Evolutionary conservation across 768 basidiomycete species (phyloP).

Genomic region (Naganishia onofrii): DNA sequence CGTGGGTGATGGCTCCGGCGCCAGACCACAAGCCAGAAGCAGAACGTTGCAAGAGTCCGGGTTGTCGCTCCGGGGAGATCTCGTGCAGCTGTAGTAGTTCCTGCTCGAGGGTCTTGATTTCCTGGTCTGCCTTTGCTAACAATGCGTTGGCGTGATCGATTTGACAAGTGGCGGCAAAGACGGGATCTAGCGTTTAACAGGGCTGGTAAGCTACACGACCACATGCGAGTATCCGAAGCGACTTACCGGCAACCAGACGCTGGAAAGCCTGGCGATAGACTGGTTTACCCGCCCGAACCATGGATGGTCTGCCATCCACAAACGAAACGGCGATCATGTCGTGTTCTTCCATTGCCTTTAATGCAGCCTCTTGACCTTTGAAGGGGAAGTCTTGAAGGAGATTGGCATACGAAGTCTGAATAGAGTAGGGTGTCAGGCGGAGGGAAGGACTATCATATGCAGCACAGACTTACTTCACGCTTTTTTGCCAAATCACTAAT

Average conservation of each 20-base stretch:
- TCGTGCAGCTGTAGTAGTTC: conserved; percentile 69
- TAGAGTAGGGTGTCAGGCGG: not conserved
- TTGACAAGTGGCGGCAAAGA: conserved; percentile 78
- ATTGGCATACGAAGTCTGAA: conserved; percentile 79
- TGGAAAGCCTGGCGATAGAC: conserved; percentile 83
- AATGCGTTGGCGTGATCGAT: conserved; percentile 67
- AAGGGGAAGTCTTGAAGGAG: conserved; percentile 79
- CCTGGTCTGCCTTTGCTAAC: conserved; percentile 59
- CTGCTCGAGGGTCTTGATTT: conserved; percentile 68
- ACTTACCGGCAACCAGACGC: conserved; percentile 69
- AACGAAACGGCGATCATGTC: conserved; percentile 77
- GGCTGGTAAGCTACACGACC: not conserved
- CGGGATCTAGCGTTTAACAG: conserved; percentile 58
- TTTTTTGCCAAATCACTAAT: conserved; percentile 68
- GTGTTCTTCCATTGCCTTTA: conserved; percentile 82
- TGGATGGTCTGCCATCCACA: conserved; percentile 76
- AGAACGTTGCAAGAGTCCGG: not conserved
- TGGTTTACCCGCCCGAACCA: conserved; percentile 84
- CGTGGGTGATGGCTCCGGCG: conserved; percentile 51
- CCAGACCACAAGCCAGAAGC: conserved; percentile 5
- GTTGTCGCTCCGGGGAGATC: conserved; percentile 51
- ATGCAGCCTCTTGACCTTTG: conserved; percentile 78
- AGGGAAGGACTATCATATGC: too few relatives aligned
- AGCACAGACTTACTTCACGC: conserved; percentile 53
- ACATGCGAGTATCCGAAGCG: not conserved